Evolutionary conservation across 305 asterid genomes (phyloP).

Genomic region (Caryopteris hybrid): DNA sequence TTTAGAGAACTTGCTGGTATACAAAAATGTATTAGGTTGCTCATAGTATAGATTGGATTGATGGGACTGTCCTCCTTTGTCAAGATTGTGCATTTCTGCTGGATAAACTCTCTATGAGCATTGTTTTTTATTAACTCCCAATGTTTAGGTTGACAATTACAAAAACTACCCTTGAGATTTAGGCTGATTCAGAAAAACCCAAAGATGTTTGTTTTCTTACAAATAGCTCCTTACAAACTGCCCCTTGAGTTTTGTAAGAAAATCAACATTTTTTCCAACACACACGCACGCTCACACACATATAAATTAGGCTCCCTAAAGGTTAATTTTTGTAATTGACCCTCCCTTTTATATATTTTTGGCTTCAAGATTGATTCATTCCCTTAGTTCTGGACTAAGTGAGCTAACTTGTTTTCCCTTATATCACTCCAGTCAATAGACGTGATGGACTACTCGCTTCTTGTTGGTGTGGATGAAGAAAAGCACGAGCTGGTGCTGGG

Average conservation of each 20-base stretch:
- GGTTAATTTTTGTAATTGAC: background rate
- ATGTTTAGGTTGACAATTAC: no score
- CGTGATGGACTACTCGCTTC: constrained; percentile 87
- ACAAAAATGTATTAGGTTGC: background rate
- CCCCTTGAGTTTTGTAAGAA: no score
- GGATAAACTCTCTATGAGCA: no score
- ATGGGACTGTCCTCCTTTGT: background rate
- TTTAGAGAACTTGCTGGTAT: background rate
- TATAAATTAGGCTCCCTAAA: background rate
- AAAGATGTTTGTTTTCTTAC: background rate
- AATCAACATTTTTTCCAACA: no score
- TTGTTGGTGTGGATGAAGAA: constrained; percentile 81
- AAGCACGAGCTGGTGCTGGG: constrained; percentile 75
- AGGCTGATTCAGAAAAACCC: background rate
- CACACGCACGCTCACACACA: no score
- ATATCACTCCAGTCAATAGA: constrained; percentile 58
- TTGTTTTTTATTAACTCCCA: no score
- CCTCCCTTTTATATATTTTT: background rate
- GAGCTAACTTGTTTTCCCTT: background rate
- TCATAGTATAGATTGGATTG: background rate
- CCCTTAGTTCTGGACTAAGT: background rate
- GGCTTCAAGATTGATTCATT: background rate
- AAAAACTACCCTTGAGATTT: no score
- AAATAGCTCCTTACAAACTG: no score
- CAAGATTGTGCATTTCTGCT: background rate